Evolutionary conservation across 176 grass and related monocot genomes (phyloP), one percentile per base, ranked within the genome.

Genomic region (Oryza rufipogon): DNA sequence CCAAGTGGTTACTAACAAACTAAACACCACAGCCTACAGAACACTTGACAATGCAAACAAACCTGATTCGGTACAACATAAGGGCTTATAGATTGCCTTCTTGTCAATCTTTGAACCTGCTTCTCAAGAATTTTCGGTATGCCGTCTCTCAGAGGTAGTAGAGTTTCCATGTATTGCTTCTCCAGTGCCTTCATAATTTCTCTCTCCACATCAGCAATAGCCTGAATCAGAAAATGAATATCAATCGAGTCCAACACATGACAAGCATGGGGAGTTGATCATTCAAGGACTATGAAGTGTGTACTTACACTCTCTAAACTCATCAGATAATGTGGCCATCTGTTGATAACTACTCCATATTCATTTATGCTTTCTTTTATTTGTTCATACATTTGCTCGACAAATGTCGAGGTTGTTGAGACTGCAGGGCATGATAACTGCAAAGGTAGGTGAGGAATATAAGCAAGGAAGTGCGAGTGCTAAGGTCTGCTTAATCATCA

Each of bases 251-350:
- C 19, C n/a, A 83, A 17, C 69, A 11, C 47, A 74, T 23, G 20
- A 83, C 39, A 83, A 90, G 32, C 28, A 36, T 33, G 45, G 45
- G 49, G 46, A 60, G 32, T 48, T 69, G 28, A 74, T 63, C n/a
- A 23, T 74, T 78, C 12, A 64, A 83, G 38, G 52, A 85, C 73
- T 77, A 42, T 13, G 20, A 81, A 49, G 16, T 19, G 20, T 64
- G 70, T 52, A 65, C 91, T 78, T 83, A 98, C 96, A 83, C 81
- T 88, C 84, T 98, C 96, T 83, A 98, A 84, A 72, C 70, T 87
- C 87, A 98, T 80, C 66, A 95, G 85, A 85, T 95, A 98, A 38
- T 93, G 89, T 83, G 96, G 96, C 93, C 96, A 98, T 88, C 96
- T 92, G 68, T 90, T 95, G 78, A 95, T 98, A 81, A 98, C 92